These are phyloP conservation scores for Saccharata proteae DNA, from an alignment of 2,329 filamentous ascomycete species.

Conservation along the genomic window DNA sequence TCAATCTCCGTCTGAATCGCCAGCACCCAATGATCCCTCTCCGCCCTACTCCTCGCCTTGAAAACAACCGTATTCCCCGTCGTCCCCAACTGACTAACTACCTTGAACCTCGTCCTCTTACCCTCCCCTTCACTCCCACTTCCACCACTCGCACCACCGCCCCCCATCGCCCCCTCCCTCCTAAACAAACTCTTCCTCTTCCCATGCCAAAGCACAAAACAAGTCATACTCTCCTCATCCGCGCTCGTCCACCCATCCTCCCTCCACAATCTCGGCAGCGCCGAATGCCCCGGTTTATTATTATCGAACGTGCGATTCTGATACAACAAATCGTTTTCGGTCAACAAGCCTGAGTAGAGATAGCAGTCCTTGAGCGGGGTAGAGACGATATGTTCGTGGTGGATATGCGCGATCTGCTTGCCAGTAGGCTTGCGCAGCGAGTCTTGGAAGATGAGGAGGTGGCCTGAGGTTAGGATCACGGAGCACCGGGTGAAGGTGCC, in stretches of 20 bases:
- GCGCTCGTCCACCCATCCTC: constrained; percentile 49
- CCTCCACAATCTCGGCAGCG: constrained; percentile 47
- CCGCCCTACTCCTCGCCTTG: constrained; percentile 50
- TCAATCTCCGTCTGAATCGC: constrained; percentile 56
- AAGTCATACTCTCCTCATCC: constrained; percentile 54
- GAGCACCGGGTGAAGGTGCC: constrained; percentile 48
- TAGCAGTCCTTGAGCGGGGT: constrained; percentile 53
- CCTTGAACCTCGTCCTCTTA: constrained; percentile 37
- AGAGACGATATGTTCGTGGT: constrained; percentile 47
- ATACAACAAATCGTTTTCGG: constrained; percentile 49
- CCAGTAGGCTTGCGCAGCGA: constrained; percentile 44
- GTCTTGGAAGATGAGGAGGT: constrained; percentile 50
- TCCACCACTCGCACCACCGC: constrained; percentile 16
- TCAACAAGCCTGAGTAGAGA: constrained; percentile 51
- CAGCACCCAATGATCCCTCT: constrained; percentile 57
- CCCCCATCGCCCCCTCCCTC: constrained; percentile 19
- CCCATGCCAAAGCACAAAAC: constrained; percentile 55
- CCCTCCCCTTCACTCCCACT: constrained; percentile 9
- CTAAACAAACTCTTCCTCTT: constrained; percentile 45
- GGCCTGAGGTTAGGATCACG: constrained; percentile 48
- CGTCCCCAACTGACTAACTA: constrained; percentile 48
- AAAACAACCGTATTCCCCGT: constrained; percentile 54
- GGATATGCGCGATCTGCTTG: constrained; percentile 45
- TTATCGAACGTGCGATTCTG: constrained; percentile 52
- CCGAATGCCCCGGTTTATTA: constrained; percentile 47